phyloP scores from a whole-genome alignment of 2,329 filamentous ascomycete species.

The Diaporthe eres region DNA sequence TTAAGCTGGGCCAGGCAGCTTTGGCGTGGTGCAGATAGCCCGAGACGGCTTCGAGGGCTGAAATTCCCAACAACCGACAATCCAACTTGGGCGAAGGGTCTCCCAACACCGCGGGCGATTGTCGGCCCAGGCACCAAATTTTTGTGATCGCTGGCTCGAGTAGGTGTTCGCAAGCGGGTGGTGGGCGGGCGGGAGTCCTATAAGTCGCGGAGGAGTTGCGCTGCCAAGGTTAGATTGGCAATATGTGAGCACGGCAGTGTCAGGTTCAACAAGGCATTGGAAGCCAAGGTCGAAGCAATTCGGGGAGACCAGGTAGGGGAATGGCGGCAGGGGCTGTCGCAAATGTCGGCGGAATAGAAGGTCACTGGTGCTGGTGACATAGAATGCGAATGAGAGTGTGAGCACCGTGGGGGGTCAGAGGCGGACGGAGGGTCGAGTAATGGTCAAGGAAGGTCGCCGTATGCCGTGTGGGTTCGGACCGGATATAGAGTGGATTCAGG shows the following conservation, averaged over 20 bases:
- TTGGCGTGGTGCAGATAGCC: conserved; percentile 31
- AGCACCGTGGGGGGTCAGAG: conserved; percentile 12
- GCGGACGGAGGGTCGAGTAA: conserved; percentile 22
- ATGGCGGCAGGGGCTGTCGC: conserved; percentile 30
- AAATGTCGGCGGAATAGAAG: conserved; percentile 36
- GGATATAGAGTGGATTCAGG: conserved; percentile 26
- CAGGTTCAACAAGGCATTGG: conserved; percentile 37
- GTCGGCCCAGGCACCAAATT: conserved; percentile 41
- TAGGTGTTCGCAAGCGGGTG: conserved; percentile 24
- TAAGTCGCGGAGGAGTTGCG: conserved; percentile 23
- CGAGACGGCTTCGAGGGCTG: conserved; percentile 42
- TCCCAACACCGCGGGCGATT: conserved; percentile 41
- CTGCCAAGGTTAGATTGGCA: conserved; percentile 23
- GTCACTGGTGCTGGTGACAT: conserved; percentile 37
- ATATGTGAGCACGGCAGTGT: conserved; percentile 10
- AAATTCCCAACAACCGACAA: conserved; percentile 41
- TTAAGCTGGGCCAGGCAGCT: conserved; percentile 39
- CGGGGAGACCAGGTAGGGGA: conserved; percentile 23
- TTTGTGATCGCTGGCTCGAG: conserved; percentile 31
- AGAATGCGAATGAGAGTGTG: conserved; percentile 35
- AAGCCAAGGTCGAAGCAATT: conserved; percentile 25
- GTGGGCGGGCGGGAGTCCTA: conserved; percentile 27
- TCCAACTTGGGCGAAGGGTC: conserved; percentile 39
- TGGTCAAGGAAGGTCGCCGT: conserved; percentile 29
- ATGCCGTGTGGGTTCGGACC: conserved; percentile 24